Evolutionary conservation across 2,329 filamentous ascomycete species (phyloP).

Genomic region (Ophiocordyceps camponoti-saundersi): DNA sequence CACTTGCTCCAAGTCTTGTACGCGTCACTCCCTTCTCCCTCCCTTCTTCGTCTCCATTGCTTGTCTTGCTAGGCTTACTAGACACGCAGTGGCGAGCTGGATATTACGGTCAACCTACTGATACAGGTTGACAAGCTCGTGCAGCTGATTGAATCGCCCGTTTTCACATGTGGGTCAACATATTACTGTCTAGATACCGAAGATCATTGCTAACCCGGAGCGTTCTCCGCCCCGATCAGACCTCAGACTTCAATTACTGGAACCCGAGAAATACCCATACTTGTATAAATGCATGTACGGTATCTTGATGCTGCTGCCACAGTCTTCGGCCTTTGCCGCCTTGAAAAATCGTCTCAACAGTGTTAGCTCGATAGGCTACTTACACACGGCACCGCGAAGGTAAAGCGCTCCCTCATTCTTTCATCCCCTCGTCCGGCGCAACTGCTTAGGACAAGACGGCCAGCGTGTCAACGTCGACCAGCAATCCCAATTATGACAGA

Average conservation of each 20-base stretch:
- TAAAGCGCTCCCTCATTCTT: constrained; percentile 27
- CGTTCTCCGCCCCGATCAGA: constrained; percentile 32
- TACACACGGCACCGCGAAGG: constrained; percentile 68
- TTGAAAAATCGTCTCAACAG: constrained; percentile 93
- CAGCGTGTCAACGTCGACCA: constrained; percentile 28
- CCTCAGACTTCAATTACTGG: constrained; percentile 81
- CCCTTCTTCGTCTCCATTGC: neutral
- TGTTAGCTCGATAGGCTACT: constrained; percentile 89
- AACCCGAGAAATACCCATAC: constrained; percentile 87
- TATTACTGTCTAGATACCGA: neutral
- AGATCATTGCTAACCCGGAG: neutral
- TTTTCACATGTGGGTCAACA: constrained; percentile 69
- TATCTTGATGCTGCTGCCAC: constrained; percentile 91
- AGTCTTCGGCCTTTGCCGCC: constrained; percentile 91
- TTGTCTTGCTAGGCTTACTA: neutral
- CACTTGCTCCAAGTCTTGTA: constrained; percentile 91
- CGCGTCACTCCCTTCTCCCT: constrained; percentile 9
- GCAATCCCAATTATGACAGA: constrained; percentile 46
- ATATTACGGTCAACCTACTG: constrained; percentile 97
- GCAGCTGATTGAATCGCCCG: constrained; percentile 87
- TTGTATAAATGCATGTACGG: constrained; percentile 97
- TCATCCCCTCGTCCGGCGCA: too few relatives aligned
- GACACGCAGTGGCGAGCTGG: constrained; percentile 60
- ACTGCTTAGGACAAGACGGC: neutral
- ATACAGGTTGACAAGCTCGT: constrained; percentile 99